Evolutionary conservation across 768 basidiomycete species (phyloP), one percentile per base, ranked within the genome.

Genomic region (Russula dissimulans): DNA sequence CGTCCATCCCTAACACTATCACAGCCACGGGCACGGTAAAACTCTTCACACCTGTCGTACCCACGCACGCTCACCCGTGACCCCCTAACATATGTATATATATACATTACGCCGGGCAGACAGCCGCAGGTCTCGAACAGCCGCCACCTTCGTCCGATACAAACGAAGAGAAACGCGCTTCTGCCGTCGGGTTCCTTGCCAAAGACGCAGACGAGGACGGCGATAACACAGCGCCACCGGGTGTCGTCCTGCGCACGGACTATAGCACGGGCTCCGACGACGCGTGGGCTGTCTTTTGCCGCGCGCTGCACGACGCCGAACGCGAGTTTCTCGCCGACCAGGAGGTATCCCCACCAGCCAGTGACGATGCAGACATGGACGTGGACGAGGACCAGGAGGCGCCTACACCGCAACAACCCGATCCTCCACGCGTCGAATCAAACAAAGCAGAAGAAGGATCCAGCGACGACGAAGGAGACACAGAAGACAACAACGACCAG

Each of bases 191-290:
- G 22, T 26, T 36, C 34, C 7, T 36, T 10, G 34, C 3, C 7
- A 10, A 5, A 14, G 39, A 12, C 2, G 39, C 9, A 11, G 2
- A 15, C 39, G 11, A 41, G 11, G 7, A 67, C 11, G 62, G 74
- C 26, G 76, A 81, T 22, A 74, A 78, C 26, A 77, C 73, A 7
- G 76, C 14, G 1, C 80, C 81, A 58, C 66, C 82, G 44, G 87
- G 87, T 14, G 66, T 90, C 60, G 68, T 91, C 48, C 68, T 91
- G n/a, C 83, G 89, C 42, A 85, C 88, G 10, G 87, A 91, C 66
- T 90, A 79, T 69, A 77, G 82, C 9, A 72, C 87, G 68, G 59
- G 54, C 46, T 60, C 59, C 0, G 85, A 89, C 38, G 73, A 74
- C 7, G 81, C 87, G 1, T 91, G 89, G 89, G 67, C 73, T 12